Evolutionary conservation across 805 yeast genomes (phyloP), one percentile per base, ranked within the genome.

Genomic region (Lachancea kluyveri): DNA sequence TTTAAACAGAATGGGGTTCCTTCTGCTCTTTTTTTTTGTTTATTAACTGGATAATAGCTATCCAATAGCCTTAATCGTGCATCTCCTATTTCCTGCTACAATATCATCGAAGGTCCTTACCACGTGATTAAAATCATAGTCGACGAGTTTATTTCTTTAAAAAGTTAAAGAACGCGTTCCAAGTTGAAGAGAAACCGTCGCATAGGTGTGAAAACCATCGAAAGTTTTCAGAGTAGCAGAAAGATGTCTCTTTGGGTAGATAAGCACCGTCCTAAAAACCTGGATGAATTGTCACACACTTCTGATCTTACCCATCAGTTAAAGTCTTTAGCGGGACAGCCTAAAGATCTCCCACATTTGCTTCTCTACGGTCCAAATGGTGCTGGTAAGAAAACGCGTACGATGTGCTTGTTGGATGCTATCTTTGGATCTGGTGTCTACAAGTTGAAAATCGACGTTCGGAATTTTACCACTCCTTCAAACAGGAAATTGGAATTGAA

Each of bases 161-260:
- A 15, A 12, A 25, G 7, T 25, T 8, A 25, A 25, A n/a, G 9
- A 12, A 11, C 28, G n/a, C 8, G 21, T 19, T 8, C 21, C 21
- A 10, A 25, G 15, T 25, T 25, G 21, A 8, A 8, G 13, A 8
- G 6, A 24, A 25, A 26, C 8, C n/a, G n/a, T n/a, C n/a, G n/a
- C n/a, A n/a, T n/a, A n/a, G n/a, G n/a, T n/a, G n/a, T n/a, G n/a
- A n/a, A n/a, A n/a, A n/a, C n/a, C n/a, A n/a, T n/a, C n/a, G n/a
- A n/a, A 22, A 22, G 9, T 6, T 22, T 10, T 10, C 11, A 22
- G 12, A 22, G 11, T n/a, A n/a, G 11, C 9, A 7, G 18, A 22
- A 29, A 28, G 20, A 88, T 88, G 96, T 81, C 96, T 5, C 70
- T 92, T 56, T 92, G 98, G 98, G 95, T 94, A 6, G 97, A 92